Evolutionary conservation across 306 rosid species (phyloP).

Genomic region (Elaeagnus macrophylla): DNA sequence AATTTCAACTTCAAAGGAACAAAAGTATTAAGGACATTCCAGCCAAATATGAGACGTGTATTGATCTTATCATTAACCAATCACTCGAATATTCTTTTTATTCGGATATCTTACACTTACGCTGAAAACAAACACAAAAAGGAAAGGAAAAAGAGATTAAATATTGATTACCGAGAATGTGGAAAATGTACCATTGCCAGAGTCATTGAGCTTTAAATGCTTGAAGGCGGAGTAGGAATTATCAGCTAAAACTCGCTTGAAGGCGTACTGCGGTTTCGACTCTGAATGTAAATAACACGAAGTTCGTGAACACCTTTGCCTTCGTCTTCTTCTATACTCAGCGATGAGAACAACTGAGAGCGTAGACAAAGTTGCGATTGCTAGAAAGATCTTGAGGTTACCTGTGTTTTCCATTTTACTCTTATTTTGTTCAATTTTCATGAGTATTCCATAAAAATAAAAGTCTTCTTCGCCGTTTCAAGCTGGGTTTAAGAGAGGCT

Average conservation of each 20-base stretch:
- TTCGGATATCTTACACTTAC: background rate
- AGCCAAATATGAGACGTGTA: background rate
- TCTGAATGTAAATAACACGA: conserved; percentile 57
- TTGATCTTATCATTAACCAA: background rate
- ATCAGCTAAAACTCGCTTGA: conserved; percentile 69
- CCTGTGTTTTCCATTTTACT: conserved; percentile 28
- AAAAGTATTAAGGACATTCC: background rate
- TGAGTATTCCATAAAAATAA: too few relatives aligned
- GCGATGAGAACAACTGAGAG: conserved; percentile 43
- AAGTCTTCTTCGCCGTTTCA: too few relatives aligned
- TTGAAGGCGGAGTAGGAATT: conserved; percentile 64
- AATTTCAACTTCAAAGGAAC: background rate
- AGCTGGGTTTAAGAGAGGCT: too few relatives aligned
- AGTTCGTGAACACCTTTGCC: conserved; percentile 23
- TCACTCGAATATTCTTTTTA: background rate
- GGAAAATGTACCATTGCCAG: conserved; percentile 25
- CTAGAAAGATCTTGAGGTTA: conserved; percentile 34
- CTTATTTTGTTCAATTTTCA: background rate
- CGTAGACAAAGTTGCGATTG: conserved; percentile 43
- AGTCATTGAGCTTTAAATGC: conserved; percentile 36
- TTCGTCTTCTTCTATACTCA: conserved; percentile 31
- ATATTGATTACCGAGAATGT: background rate
- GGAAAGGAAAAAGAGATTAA: background rate
- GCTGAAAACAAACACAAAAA: background rate
- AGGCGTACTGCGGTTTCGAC: conserved; percentile 53